Percentiles rank a stretch among this genome's conserved stretches.
phyloP scores from a whole-genome alignment of 768 basidiomycete genomes.

The Pisolithus marmoratus region DNA sequence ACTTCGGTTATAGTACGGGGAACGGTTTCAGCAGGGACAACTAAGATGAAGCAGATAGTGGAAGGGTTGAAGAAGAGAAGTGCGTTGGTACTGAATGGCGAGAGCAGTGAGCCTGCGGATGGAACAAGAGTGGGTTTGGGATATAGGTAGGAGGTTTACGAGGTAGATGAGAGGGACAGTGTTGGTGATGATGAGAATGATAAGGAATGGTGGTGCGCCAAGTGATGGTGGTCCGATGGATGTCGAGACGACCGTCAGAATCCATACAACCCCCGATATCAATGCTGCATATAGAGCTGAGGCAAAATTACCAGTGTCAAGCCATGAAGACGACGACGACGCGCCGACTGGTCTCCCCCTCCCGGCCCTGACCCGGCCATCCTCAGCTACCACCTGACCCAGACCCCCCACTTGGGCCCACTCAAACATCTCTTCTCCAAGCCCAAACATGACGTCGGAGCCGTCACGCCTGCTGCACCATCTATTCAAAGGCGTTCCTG shows the following conservation, averaged over 20 bases:
- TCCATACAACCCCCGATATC: neutral
- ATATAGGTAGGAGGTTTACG: conserved; percentile 28
- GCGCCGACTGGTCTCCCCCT: conserved; percentile 1
- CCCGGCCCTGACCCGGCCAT: neutral
- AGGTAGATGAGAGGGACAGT: neutral
- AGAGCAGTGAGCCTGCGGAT: conserved; percentile 34
- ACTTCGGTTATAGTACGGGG: no score
- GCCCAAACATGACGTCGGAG: conserved; percentile 7
- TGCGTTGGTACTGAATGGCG: conserved; percentile 23
- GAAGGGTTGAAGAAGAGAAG: conserved; percentile 30
- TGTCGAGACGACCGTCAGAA: neutral
- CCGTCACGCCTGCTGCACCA: conserved; percentile 25
- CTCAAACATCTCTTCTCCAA: conserved; percentile 28
- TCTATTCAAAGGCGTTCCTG: conserved; percentile 21
- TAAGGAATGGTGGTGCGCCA: conserved; percentile 7
- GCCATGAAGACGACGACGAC: conserved; percentile 16
- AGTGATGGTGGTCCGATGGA: neutral
- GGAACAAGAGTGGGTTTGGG: conserved; percentile 38
- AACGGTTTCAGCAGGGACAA: no score
- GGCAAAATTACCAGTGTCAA: conserved; percentile 1
- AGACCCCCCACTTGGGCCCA: conserved; percentile 26
- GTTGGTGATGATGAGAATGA: conserved; percentile 1
- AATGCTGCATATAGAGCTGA: neutral
- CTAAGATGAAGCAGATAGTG: no score
- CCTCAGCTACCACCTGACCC: no score